Evolutionary conservation across 2,329 filamentous ascomycete genomes (phyloP), one percentile per base, ranked within the genome.

Genomic region (Pseudogymnoascus sp.): DNA sequence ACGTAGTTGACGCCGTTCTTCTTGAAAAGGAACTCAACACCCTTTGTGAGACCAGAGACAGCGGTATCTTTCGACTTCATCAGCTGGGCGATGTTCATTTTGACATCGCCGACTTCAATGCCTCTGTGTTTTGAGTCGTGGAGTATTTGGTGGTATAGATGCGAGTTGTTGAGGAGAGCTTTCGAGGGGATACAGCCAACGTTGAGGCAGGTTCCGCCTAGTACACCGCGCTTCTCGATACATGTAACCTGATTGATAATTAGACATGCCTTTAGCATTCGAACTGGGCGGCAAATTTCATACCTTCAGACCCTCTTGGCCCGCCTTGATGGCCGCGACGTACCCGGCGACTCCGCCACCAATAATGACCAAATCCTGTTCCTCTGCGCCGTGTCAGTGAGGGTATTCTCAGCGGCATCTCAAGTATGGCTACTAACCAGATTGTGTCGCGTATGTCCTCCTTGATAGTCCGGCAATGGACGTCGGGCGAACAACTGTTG

Each of bases 141-240:
- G 65, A 95, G 85, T 74, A 97, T 89, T 79, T 92, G 89, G 82
- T 97, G 93, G 83, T 97, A 97, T 65, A 97, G 85, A 78, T 97
- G 92, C 71, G 94, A 97, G 84, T 97, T 97, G 87, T 97, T 99
- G 77, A 99, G 90, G 70, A 99, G 91, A 66, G 94, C 97, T 81
- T 99, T 99, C 68, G 94, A 99, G 69, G 94, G 94, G 75, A 99
- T 99, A 81, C 94, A 99, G 80, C 94, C 94, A 74, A 99, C 94
- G 77, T 99, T 99, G 73, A 99, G 81, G 82, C 94, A 99, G 73
- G 94, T 99, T 75, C 94, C 94, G 73, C 94, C 94, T 71, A 99
- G 87, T 65, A 86, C 83, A 70, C 94, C 94, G 75, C 94, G 91
- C 85, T 99, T 99, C 81, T 99, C 94, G 80, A 99, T 95, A 80